Evolutionary conservation across 2,329 filamentous ascomycete species (phyloP), one percentile per base, ranked within the genome.

Genomic region (Aspergillus sp.): DNA sequence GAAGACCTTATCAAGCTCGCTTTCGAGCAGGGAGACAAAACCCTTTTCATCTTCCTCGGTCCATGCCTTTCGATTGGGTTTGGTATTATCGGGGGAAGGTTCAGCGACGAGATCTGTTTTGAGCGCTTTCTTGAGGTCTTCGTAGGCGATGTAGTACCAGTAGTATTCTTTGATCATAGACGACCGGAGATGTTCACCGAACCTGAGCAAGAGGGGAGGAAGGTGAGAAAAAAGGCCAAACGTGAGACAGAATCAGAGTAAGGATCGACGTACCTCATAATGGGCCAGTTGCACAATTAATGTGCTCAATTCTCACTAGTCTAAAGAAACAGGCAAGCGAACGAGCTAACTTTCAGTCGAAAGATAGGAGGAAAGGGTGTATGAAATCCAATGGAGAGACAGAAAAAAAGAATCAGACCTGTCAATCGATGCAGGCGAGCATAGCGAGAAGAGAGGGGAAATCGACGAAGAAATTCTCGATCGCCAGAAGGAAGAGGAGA

Each of bases 101-200:
- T 67, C 65, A 46, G 66, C 71, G 47, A 82, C 80, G 53, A 78
- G 86, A 47, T 83, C 79, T 47, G 79, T 82, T 71, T 91, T 93
- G 49, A 98, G 82, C 53, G 89, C 83, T 54, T 79, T 77, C 73
- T 98, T 98, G 39, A 98, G 80, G 53, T 85, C 88, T 66, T 96
- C 90, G 73, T 98, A 98, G 71, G 89, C 86, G 71, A 98, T 96
- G 73, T 98, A 98, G 75, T 95, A 89, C 84, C 90, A 95, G 68
- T 90, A 85, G 74, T 94, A 98, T 72, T 97, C 90, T 75, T 88
- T 90, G 70, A 97, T 95, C 63, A 95, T 80, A 65, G 90, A 96
- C 61, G 89, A 91, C 53, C 89, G 89, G 61, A 98, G 83, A 78
- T 98, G 90, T 71, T 96, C 88, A 67, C 93, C 93, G 77, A 97